These are phyloP conservation scores for Hypoxylon sp. DNA, from an alignment of 2,329 filamentous ascomycete species.

Conservation along the genomic window DNA sequence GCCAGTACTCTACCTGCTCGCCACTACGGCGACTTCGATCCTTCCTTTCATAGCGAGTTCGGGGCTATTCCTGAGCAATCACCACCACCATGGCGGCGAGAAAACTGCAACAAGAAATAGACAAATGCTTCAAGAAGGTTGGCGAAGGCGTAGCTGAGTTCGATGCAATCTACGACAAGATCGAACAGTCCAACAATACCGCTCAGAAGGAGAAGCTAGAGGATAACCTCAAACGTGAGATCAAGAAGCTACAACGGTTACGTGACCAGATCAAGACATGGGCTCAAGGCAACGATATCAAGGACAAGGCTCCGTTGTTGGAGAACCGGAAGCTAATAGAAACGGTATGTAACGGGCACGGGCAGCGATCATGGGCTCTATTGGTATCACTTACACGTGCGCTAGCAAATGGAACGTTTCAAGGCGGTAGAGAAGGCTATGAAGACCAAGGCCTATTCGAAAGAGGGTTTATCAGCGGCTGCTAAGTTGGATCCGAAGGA, in stretches of 20 bases:
- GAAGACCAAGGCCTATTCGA: slow-evolving; percentile 99
- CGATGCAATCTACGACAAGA: slow-evolving; percentile 97
- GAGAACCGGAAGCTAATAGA: slow-evolving; percentile 97
- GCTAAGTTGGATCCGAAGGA: slow-evolving; percentile 97
- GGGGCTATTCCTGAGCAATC: slow-evolving; percentile 36
- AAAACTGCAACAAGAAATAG: slow-evolving; percentile 97
- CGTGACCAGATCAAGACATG: slow-evolving; percentile 99
- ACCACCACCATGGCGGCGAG: slow-evolving; percentile 83
- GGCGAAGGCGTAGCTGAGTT: slow-evolving; percentile 92
- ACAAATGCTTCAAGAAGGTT: slow-evolving; percentile 99
- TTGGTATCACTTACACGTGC: slow-evolving; percentile 28
- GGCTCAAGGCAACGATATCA: slow-evolving; percentile 98
- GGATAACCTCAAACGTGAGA: slow-evolving; percentile 97
- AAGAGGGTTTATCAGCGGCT: slow-evolving; percentile 92
- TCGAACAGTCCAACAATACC: slow-evolving; percentile 89
- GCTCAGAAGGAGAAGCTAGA: slow-evolving; percentile 99
- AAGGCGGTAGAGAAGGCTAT: slow-evolving; percentile 99
- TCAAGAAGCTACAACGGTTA: slow-evolving; percentile 98
- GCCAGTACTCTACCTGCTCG: neutral
- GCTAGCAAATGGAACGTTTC: slow-evolving; percentile 98
- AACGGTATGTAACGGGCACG: slow-evolving; percentile 73
- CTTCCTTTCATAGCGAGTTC: slow-evolving; percentile 13
- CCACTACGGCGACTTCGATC: neutral
- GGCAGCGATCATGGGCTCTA: slow-evolving; percentile 22
- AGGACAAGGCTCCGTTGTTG: slow-evolving; percentile 95